These are phyloP conservation scores for Xylaria arbuscula DNA, from an alignment of 2,329 filamentous ascomycete genomes.

Conservation along the genomic window DNA sequence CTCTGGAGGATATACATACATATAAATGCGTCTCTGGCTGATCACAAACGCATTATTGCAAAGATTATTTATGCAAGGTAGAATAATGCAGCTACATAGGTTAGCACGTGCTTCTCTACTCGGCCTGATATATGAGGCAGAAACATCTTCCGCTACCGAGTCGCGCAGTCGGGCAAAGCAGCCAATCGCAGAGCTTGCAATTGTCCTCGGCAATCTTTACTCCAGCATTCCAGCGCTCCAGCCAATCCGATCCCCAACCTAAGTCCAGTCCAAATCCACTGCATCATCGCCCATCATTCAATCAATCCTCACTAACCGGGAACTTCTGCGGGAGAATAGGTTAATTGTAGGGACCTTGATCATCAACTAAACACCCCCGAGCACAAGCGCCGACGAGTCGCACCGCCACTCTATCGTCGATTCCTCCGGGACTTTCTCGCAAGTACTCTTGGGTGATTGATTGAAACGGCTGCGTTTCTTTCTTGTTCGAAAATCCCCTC, in stretches of 20 bases:
- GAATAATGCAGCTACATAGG: neutral
- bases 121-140: conserved; percentile 1
- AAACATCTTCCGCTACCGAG: neutral
- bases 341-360: neutral
- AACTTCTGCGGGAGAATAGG: neutral
- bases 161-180: conserved; percentile 23
- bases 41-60: no score
- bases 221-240: conserved; percentile 15
- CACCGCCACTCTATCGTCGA: neutral
- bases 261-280: conserved; percentile 2
- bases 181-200: conserved; percentile 60
- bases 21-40: no score
- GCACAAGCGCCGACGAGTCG: conserved; percentile 5
- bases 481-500: conserved; percentile 9
- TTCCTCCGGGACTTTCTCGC: neutral
- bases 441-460: conserved; percentile 26
- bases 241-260: conserved; percentile 5
- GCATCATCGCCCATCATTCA: conserved; percentile 46
- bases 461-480: conserved; percentile 13
- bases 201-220: conserved; percentile 64
- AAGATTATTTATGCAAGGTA: neutral
- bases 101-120: neutral
- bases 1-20: no score
- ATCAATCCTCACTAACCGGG: neutral
- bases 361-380: conserved; percentile 13